These are phyloP conservation scores for Cucurbita moschata DNA, from an alignment of 306 rosid genomes.

Conservation along the genomic window DNA sequence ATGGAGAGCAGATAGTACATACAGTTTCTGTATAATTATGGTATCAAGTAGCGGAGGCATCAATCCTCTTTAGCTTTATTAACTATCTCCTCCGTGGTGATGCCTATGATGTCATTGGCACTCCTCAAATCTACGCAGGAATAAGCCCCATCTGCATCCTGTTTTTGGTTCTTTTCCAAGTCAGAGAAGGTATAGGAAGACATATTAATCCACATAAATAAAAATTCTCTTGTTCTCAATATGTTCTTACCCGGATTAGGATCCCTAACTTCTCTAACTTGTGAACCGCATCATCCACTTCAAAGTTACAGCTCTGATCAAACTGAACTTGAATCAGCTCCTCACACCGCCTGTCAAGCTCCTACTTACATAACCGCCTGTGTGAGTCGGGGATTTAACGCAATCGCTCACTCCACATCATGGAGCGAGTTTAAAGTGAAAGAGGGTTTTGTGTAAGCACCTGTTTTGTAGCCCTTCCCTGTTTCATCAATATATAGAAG, in stretches of 20 bases:
- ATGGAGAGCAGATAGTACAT: background rate
- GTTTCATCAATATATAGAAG: slow-evolving; percentile 79
- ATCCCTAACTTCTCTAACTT: slow-evolving; percentile 79
- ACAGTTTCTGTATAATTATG: background rate
- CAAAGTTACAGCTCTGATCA: slow-evolving; percentile 54
- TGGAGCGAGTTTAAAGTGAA: background rate
- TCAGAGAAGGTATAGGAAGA: background rate
- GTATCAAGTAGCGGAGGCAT: background rate
- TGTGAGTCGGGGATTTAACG: background rate
- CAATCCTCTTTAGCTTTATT: slow-evolving; percentile 44
- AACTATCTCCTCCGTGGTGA: slow-evolving; percentile 86
- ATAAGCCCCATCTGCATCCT: slow-evolving; percentile 64
- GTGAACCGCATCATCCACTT: slow-evolving; percentile 75
- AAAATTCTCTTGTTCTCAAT: background rate
- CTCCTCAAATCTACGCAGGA: slow-evolving; percentile 63
- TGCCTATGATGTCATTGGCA: slow-evolving; percentile 73
- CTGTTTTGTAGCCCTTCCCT: slow-evolving; percentile 67
- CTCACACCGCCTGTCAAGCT: slow-evolving; percentile 70
- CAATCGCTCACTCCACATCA: background rate
- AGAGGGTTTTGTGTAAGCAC: slow-evolving; percentile 12
- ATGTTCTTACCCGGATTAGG: slow-evolving; percentile 37
- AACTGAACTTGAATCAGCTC: slow-evolving; percentile 68
- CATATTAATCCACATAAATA: background rate
- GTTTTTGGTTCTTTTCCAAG: slow-evolving; percentile 4
- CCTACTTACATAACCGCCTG: slow-evolving; percentile 30